A percentile compares a stretch with the other conserved stretches of the same genome.
phyloP scores from a whole-genome alignment of 495 filamentous ascomycete species.

The Aspergillus asperescens region DNA sequence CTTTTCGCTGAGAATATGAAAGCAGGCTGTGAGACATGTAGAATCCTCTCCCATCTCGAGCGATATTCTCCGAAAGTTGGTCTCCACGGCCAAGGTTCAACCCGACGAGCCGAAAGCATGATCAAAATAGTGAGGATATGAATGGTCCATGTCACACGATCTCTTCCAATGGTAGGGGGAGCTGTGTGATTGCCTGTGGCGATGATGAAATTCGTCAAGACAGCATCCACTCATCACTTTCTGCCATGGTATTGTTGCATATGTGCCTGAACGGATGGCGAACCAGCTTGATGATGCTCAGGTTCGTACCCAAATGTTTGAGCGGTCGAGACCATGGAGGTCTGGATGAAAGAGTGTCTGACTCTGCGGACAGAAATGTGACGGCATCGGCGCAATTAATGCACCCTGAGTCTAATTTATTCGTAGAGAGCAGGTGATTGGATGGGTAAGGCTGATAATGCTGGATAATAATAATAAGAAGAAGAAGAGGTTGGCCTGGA shows the following conservation, averaged over 20 bases:
- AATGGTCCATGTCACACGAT: background rate
- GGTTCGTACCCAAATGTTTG: background rate
- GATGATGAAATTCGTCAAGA: conserved; percentile 1
- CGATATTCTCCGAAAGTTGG: background rate
- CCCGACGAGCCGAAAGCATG: conserved; percentile 1
- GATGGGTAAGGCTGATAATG: background rate
- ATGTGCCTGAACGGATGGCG: background rate
- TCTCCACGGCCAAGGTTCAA: conserved; percentile 4
- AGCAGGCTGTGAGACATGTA: no score
- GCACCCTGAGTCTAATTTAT: conserved; percentile 1
- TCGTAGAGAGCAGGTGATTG: background rate
- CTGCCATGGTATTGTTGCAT: background rate
- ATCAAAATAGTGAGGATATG: background rate
- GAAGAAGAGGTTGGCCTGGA: background rate
- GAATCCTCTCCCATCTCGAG: background rate
- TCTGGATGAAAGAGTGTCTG: background rate
- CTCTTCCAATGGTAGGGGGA: conserved; percentile 3
- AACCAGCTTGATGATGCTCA: background rate
- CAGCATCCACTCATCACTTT: background rate
- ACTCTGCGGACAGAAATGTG: background rate
- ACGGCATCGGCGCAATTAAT: background rate
- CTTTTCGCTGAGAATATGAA: no score
- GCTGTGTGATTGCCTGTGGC: background rate
- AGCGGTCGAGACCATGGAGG: background rate
- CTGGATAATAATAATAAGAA: background rate